Percentiles rank a stretch among this genome's conserved stretches.
Evolutionary conservation across 2,329 filamentous ascomycete species (phyloP).

Genomic region (Conoideocrella luteorostrata): DNA sequence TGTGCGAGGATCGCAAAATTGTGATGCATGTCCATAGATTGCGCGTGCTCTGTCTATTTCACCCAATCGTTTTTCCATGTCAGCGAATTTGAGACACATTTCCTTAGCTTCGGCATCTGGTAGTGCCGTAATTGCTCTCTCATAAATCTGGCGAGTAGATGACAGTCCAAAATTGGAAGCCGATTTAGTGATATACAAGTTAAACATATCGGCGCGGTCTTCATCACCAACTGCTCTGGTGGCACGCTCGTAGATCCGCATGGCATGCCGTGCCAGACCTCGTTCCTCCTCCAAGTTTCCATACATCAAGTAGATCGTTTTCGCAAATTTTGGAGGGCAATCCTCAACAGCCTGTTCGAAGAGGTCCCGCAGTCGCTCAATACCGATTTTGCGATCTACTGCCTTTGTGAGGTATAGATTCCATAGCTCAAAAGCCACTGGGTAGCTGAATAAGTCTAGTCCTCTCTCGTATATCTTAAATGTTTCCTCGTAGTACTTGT

Average conservation of each 20-base stretch:
- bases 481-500: constrained; percentile 92
- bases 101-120: constrained; percentile 89
- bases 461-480: constrained; percentile 98
- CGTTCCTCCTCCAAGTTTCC: constrained; percentile 94
- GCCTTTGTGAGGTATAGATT: constrained; percentile 97
- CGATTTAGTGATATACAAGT: constrained; percentile 98
- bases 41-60: constrained; percentile 92
- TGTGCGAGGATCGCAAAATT: constrained; percentile 93
- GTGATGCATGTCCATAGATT: constrained; percentile 93
- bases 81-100: constrained; percentile 98
- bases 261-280: constrained; percentile 88
- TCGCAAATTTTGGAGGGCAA: constrained; percentile 92
- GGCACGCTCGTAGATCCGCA: constrained; percentile 97
- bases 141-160: constrained; percentile 91
- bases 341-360: constrained; percentile 97
- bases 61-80: constrained; percentile 87
- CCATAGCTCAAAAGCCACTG: constrained; percentile 97
- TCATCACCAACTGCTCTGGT: constrained; percentile 93
- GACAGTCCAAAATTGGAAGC: constrained; percentile 96
- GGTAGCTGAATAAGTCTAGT: constrained; percentile 96
- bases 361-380: constrained; percentile 86
- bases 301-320: constrained; percentile 96
- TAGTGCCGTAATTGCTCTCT: constrained; percentile 87
- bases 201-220: constrained; percentile 95
- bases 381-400: constrained; percentile 90